Evolutionary conservation across 345 rosid species (phyloP).

Genomic region (Brassica cretica): DNA sequence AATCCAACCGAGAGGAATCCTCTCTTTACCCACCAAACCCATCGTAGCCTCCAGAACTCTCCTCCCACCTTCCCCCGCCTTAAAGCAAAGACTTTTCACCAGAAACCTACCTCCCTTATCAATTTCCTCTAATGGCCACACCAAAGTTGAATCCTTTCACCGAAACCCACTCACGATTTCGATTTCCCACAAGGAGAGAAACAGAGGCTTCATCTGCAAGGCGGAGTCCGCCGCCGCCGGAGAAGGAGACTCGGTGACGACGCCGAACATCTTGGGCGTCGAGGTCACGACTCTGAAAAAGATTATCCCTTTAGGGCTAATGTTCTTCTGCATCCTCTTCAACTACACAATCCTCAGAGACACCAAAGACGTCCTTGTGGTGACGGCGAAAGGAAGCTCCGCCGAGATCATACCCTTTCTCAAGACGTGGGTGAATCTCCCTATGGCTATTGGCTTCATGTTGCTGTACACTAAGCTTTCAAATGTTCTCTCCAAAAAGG

Average conservation of each 20-base stretch:
- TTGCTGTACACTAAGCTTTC: slow-evolving; percentile 75
- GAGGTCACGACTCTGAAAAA: slow-evolving; percentile 70
- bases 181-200: slow-evolving; percentile 46
- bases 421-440: slow-evolving; percentile 98
- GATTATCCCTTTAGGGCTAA: slow-evolving; percentile 86
- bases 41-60: slow-evolving; percentile 40
- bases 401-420: slow-evolving; percentile 97
- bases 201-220: slow-evolving; percentile 65
- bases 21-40: slow-evolving; percentile 75
- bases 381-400: slow-evolving; percentile 93
- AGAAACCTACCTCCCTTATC: slow-evolving; percentile 52
- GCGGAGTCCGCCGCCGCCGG: slow-evolving; percentile 81
- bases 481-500: slow-evolving; percentile 77
- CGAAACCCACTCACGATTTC: slow-evolving; percentile 49
- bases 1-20: slow-evolving; percentile 68
- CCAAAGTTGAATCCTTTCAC: slow-evolving; percentile 43
- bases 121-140: slow-evolving; percentile 54
- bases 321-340: slow-evolving; percentile 95
- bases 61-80: slow-evolving; percentile 60
- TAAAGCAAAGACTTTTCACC: slow-evolving; percentile 72
- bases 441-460: slow-evolving; percentile 99
- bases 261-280: slow-evolving; percentile 70
- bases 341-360: slow-evolving; percentile 97
- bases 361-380: slow-evolving; percentile 94
- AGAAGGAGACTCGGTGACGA: slow-evolving; percentile 44